A percentile compares a stretch with the other conserved stretches of the same genome.
Evolutionary conservation across 495 filamentous ascomycete genomes (phyloP).

Genomic region (Physcia stellaris): DNA sequence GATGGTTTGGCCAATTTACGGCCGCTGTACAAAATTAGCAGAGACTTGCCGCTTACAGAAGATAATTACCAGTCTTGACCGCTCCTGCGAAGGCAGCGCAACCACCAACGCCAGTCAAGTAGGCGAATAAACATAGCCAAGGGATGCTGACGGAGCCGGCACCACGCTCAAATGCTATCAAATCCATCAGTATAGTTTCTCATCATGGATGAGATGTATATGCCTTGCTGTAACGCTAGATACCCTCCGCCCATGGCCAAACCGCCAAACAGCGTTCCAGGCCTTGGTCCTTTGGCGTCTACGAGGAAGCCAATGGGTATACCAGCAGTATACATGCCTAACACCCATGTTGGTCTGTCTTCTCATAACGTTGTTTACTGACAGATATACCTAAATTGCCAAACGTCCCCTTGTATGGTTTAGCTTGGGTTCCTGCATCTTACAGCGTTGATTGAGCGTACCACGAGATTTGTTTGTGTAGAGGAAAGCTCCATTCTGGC

Average conservation of each 20-base stretch:
- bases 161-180: slow-evolving; percentile 33
- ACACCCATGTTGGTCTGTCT: no score
- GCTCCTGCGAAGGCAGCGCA: slow-evolving; percentile 76
- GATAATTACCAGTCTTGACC: slow-evolving; percentile 63
- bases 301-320: slow-evolving; percentile 82
- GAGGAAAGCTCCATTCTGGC: slow-evolving; percentile 72
- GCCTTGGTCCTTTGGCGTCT: slow-evolving; percentile 67
- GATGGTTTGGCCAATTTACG: slow-evolving; percentile 80
- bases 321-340: slow-evolving; percentile 89
- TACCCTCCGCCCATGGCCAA: slow-evolving; percentile 63
- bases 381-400: no score
- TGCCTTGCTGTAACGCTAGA: slow-evolving; percentile 59
- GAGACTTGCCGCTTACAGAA: no score
- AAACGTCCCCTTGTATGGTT: slow-evolving; percentile 48
- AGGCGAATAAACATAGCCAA: slow-evolving; percentile 67
- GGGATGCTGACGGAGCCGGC: slow-evolving; percentile 48
- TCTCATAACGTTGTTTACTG: no score
- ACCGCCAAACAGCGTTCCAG: slow-evolving; percentile 60
- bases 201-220: no score
- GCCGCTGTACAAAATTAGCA: slow-evolving; percentile 40
- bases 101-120: slow-evolving; percentile 73
- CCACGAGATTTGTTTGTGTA: slow-evolving; percentile 82
- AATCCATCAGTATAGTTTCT: neutral
- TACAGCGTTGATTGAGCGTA: slow-evolving; percentile 24
- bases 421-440: slow-evolving; percentile 6